Evolutionary conservation across 441 rosid genomes (phyloP).

Genomic region (Raphanus hybrid): DNA sequence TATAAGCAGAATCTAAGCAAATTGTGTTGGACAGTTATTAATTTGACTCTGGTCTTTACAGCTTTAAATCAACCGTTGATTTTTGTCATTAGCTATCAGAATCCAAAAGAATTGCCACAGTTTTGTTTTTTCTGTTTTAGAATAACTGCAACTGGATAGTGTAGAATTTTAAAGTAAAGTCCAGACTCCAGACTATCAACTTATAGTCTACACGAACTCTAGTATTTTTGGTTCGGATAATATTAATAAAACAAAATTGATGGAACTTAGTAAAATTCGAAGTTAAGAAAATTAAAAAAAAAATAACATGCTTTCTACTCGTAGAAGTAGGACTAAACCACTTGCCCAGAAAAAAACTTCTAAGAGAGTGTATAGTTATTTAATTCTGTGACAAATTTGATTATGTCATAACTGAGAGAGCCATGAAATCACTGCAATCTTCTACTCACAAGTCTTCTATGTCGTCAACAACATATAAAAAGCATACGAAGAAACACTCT

Average conservation of each 20-base stretch:
- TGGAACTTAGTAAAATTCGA: too few relatives aligned
- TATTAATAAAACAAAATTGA: background rate
- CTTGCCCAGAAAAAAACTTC: background rate
- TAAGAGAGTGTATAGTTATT: background rate
- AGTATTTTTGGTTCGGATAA: background rate
- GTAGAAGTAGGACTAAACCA: background rate
- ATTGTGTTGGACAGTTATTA: constrained; percentile 15
- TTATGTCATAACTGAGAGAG: background rate
- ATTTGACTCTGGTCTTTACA: constrained; percentile 3
- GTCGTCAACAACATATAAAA: constrained; percentile 6
- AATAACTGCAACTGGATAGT: background rate
- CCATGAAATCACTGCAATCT: constrained; percentile 5
- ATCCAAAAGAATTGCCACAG: background rate
- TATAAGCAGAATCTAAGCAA: constrained; percentile 28
- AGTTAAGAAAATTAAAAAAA: background rate
- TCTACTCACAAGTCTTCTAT: constrained; percentile 8
- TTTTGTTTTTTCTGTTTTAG: background rate
- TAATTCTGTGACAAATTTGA: background rate
- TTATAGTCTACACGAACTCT: background rate
- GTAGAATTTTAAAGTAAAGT: background rate
- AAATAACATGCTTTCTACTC: background rate
- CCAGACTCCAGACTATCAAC: background rate
- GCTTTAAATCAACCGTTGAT: constrained; percentile 1
- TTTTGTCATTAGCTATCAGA: background rate
- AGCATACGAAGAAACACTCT: constrained; percentile 14